These are phyloP conservation scores for Entomortierella beljakovae DNA, from an alignment of 192 early-diverging fungal genomes.

Conservation along the genomic window DNA sequence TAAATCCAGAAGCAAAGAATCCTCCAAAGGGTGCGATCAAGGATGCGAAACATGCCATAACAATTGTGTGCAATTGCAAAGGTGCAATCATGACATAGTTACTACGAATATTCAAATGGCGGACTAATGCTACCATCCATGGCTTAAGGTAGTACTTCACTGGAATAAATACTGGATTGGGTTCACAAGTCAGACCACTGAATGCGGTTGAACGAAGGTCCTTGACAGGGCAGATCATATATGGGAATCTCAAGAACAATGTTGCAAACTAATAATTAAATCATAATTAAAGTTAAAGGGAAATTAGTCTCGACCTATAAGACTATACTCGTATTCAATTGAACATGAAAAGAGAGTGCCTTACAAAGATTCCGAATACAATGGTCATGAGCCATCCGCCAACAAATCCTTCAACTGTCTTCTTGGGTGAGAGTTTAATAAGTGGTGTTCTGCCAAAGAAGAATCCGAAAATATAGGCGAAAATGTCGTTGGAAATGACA, in stretches of 20 bases:
- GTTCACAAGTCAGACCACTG: slow-evolving; percentile 64
- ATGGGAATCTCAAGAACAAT: slow-evolving; percentile 63
- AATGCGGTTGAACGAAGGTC: slow-evolving; percentile 63
- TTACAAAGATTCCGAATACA: slow-evolving; percentile 85
- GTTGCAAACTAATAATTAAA: slow-evolving; percentile 53
- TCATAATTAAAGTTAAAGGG: too few species aligned
- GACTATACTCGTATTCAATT: too few species aligned
- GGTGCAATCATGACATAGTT: slow-evolving; percentile 78
- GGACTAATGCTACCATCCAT: slow-evolving; percentile 53
- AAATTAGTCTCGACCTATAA: too few species aligned
- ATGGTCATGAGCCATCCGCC: slow-evolving; percentile 89
- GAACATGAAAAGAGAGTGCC: too few species aligned
- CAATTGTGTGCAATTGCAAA: slow-evolving; percentile 88
- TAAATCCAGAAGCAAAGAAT: slow-evolving; percentile 97
- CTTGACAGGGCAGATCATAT: slow-evolving; percentile 72
- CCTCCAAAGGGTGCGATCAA: slow-evolving; percentile 98
- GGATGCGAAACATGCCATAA: slow-evolving; percentile 92
- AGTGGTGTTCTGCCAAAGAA: slow-evolving; percentile 93
- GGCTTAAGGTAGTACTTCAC: slow-evolving; percentile 57
- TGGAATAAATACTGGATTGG: slow-evolving; percentile 67
- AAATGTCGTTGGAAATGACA: slow-evolving; percentile 96
- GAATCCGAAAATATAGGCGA: slow-evolving; percentile 96
- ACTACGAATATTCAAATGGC: slow-evolving; percentile 41
- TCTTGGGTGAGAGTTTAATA: slow-evolving; percentile 96
- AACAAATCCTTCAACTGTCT: slow-evolving; percentile 97